Evolutionary conservation across 805 yeast genomes (phyloP), one percentile per base, ranked within the genome.

Genomic region (Yamadazyma phyllophila): DNA sequence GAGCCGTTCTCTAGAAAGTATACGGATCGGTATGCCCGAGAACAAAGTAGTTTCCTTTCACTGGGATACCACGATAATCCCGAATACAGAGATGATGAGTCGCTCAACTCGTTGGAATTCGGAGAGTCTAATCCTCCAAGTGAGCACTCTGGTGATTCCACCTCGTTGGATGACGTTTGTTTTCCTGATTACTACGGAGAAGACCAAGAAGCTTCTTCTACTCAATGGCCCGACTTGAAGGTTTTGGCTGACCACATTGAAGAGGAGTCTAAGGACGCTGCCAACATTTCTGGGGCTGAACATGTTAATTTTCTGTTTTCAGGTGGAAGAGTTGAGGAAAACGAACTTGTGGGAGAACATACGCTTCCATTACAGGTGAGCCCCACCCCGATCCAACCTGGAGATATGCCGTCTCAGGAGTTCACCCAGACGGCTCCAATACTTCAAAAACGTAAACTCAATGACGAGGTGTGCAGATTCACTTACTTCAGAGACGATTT

Each of bases 401-500:
- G 95, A 88, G 83, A 78, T 48, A n/a, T n/a, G n/a, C 51, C 59
- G 3, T 54, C 56, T 39, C 62, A 63, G 37, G 50, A 54, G 20
- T 55, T 64, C 26, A 63, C 66, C 12, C 60, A 70, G 8, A 39
- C 46, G 2, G 37, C 42, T 14, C 49, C 52, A 1, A 66, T 68
- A 26, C 54, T 69, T 39, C 56, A 53, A 16, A 43, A 41, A 31
- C 43, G 44, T 15, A 50, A 41, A 15, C 30, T 38, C n/a, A 30
- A 41, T 13, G 54, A 53, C 43, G 49, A 39, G 36, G 27, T 36
- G n/a, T 82, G 81, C 61, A 73, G 98, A 51, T 92, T 88, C 69
- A 89, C 98, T 0, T 92, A 92, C 60, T 92, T 94, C 65, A 76
- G 98, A 53, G 96, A 90, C 52, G 95, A 89, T 57, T 65, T 92